Conservation (phyloP, 768 basidiomycete genomes). For the Suillus spraguei region DNA sequence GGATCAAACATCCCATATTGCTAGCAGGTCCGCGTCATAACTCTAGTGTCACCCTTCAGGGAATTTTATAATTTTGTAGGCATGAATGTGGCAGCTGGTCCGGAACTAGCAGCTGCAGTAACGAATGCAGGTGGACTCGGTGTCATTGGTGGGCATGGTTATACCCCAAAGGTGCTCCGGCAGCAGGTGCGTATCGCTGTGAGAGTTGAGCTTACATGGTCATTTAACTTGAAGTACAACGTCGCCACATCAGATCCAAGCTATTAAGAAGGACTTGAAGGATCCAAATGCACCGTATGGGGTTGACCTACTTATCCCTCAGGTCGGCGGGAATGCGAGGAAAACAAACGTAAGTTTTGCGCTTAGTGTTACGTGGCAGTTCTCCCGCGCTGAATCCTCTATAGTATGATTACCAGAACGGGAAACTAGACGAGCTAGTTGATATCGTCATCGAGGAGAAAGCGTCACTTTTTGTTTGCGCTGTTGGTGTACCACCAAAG, state of each 20-base stretch:
- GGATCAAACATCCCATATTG: conserved; percentile 85
- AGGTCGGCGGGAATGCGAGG: conserved; percentile 83
- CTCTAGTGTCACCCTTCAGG: conserved; percentile 36
- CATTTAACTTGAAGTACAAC: conserved; percentile 13
- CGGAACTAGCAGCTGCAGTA: conserved; percentile 91
- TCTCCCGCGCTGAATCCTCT: conserved; percentile 5
- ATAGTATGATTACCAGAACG: conserved; percentile 88
- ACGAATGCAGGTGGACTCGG: conserved; percentile 94
- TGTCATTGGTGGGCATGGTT: conserved; percentile 89
- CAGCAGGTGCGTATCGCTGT: conserved; percentile 56
- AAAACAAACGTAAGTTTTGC: conserved; percentile 76
- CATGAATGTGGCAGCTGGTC: conserved; percentile 69
- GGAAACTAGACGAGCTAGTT: conserved; percentile 79
- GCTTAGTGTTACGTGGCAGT: background rate
- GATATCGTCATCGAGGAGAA: conserved; percentile 94
- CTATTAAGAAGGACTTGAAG: conserved; percentile 70
- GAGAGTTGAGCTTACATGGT: conserved; percentile 15
- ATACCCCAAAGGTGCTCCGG: conserved; percentile 79
- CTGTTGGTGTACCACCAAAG: conserved; percentile 84
- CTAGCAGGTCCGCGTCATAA: conserved; percentile 62
- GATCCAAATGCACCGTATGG: conserved; percentile 85
- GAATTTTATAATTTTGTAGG: conserved; percentile 32
- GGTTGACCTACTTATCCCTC: conserved; percentile 88
- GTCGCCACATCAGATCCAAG: conserved; percentile 53
- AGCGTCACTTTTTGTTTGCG: conserved; percentile 86